A percentile compares a stretch with the other conserved stretches of the same genome.
Evolutionary conservation across 305 asterid genomes (phyloP).

Genomic region (Galium porrigens): DNA sequence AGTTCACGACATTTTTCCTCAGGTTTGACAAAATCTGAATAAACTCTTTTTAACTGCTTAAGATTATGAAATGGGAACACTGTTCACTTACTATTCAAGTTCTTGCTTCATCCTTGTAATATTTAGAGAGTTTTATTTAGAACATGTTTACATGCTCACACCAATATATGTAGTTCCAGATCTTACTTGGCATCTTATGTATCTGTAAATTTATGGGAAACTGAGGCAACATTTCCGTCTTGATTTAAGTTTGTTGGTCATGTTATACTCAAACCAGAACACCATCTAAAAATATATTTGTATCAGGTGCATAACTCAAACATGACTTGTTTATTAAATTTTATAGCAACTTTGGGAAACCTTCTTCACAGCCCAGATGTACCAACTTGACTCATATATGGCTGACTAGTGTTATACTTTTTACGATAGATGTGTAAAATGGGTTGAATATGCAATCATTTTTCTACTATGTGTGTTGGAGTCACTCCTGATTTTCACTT

Average conservation of each 20-base stretch:
- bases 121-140: no score
- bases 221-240: background rate
- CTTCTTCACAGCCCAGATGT: no score
- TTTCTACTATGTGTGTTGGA: background rate
- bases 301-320: no score
- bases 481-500: background rate
- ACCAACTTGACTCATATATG: no score
- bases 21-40: constrained; percentile 31
- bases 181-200: background rate
- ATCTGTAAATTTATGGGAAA: constrained; percentile 2
- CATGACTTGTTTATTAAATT: no score
- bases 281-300: no score
- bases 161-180: background rate
- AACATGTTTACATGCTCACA: background rate
- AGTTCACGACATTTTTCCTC: constrained; percentile 77
- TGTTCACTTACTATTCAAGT: background rate
- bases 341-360: no score
- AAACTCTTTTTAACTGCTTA: background rate
- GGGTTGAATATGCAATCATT: no score
- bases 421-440: no score
- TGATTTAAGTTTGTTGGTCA: background rate
- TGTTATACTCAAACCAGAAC: no score
- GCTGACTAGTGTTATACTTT: no score
- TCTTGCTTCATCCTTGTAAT: background rate
- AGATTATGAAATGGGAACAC: background rate